Evolutionary conservation across 2,329 filamentous ascomycete genomes (phyloP).

Genomic region (Trichoderma asperellum): DNA sequence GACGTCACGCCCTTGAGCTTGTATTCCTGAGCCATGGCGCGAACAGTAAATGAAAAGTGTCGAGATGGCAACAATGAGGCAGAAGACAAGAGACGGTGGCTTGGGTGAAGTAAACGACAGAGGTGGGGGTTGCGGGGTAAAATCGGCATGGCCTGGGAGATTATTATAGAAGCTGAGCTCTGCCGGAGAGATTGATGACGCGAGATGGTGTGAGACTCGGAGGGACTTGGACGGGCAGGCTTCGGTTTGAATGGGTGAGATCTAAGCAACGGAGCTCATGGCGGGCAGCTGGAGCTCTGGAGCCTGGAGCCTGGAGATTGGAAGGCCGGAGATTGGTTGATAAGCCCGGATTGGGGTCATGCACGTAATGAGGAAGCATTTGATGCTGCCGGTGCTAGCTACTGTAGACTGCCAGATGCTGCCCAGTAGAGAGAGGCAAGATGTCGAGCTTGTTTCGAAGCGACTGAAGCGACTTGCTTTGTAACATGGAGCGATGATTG

Average conservation of each 20-base stretch:
- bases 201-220: background rate
- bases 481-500: conserved; percentile 34
- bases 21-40: conserved; percentile 60
- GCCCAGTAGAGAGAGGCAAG: background rate
- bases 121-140: conserved; percentile 30
- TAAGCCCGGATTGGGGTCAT: background rate
- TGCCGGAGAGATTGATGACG: conserved; percentile 18
- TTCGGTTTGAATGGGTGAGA: background rate
- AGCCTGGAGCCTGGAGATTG: background rate
- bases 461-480: conserved; percentile 4
- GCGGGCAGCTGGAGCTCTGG: background rate
- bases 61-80: background rate
- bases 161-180: conserved; percentile 20
- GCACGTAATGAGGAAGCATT: background rate
- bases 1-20: conserved; percentile 77
- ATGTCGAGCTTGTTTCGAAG: background rate
- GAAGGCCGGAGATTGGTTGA: background rate
- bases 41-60: conserved; percentile 36
- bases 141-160: conserved; percentile 18
- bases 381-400: background rate
- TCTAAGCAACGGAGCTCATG: background rate
- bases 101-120: conserved; percentile 18
- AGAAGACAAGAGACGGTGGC: background rate
- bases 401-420: background rate
- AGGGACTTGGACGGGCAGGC: background rate